Base-by-base conservation (phyloP, 352 stramenopile species). In the Phytophthora podocarpi region DNA sequence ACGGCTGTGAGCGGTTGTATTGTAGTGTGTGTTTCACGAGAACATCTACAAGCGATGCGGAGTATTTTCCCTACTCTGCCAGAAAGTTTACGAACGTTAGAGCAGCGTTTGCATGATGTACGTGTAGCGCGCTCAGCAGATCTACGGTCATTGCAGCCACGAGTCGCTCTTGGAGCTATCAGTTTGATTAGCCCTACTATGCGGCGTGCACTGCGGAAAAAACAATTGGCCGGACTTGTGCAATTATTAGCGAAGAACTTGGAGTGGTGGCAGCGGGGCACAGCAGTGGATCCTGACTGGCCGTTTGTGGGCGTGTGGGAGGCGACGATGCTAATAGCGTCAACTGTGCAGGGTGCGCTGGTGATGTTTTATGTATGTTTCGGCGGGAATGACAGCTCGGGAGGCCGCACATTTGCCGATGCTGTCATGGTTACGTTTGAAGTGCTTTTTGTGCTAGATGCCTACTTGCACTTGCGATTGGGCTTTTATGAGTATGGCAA, bases 401-500 rank as follows among this genome's bases (percentile, higher is more conserved):
- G 28, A n/a, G 57, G 42, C 1, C 70, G 78, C 20, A 45, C 70
- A 2, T 39, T 45, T 13, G 42, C 54, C 4, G 79, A 89, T 43
- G 37, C 36, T 1, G 10, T 77, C 3, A 79, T 65, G 9, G 31
- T 89, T 6, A 40, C 64, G 7, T 28, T 88, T 5, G 78, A 90
- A 32, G 37, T 76, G 15, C 36, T 65, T 7, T 88, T 86, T 20
- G 26, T 83, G 0, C n/a, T 84, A 1, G 80, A 90, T 30, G 70
- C 80, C 0, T 77, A 82, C 28, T 48, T 90, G 8, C 69, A 82
- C 6, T 82, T 70, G 1, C 68, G 72, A 1, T 71, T 86, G 27
- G 78, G 80, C 0, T 90, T 77, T 56, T 90, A 86, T 52, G 66
- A 82, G 34, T 88, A 79, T 24, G 80, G 78, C 26, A 88, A 90